Evolutionary conservation across 1,284 basidiomycete species (phyloP), one percentile per base, ranked within the genome.

Genomic region (Heterobasidion annosum): DNA sequence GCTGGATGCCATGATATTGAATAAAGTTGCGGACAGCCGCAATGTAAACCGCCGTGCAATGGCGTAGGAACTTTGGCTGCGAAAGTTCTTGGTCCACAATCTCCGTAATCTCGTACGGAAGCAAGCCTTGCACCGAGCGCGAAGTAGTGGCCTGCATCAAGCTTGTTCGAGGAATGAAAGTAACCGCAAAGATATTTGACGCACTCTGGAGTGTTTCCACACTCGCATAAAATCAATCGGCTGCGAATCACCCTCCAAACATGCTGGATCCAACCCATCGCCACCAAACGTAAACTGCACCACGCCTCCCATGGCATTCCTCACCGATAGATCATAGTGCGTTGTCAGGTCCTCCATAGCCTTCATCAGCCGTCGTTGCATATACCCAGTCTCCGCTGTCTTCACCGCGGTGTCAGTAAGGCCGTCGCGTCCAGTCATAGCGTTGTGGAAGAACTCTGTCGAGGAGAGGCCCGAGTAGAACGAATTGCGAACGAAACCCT

Each of bases 361-460:
- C 70, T 99, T 99, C 97, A 99, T 99, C 61, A 99, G 72, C 58
- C 97, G 89, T 58, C 97, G 85, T 65, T 96, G 93, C 96, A 99
- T 99, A 75, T 99, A 99, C 44, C 97, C 97, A 1, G 97, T 99
- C 71, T 99, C 97, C 16, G 97, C 97, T 0, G 97, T 99, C 74
- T 99, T 99, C 70, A 99, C 97, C 25, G 96, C 96, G 0, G 97
- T 99, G 73, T 99, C 97, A 65, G 99, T 95, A 48, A 99, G 73
- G 73, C 97, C 97, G 74, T 99, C 97, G 67, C 97, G 88, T 61
- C 97, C 97, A 18, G 96, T 98, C 64, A 99, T 98, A 58, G 95
- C 97, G 72, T 99, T 97, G 78, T 98, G 98, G 54, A 99, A 70
- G 73, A 99, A 99, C 67, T 99, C 97, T 9, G 96, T 96, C 0